Percentiles rank a stretch among this genome's conserved stretches.
Evolutionary conservation across 2,329 filamentous ascomycete genomes (phyloP).

Genomic region (Xylariaceae sp.): DNA sequence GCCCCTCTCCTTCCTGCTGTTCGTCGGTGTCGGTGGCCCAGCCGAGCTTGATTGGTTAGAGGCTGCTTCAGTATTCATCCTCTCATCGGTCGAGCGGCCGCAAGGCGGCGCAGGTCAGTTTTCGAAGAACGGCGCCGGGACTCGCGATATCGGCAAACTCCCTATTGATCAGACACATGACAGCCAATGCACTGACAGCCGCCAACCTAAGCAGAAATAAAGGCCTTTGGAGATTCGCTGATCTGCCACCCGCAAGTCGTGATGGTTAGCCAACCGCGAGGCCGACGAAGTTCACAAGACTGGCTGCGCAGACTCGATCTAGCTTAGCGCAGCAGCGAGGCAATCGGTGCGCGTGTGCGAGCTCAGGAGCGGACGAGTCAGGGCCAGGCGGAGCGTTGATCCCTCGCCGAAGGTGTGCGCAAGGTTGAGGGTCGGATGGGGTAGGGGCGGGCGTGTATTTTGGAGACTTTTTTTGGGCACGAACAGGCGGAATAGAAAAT

Average conservation of each 20-base stretch:
- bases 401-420: too few relatives aligned
- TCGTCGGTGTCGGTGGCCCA: constrained; percentile 24
- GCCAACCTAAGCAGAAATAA: constrained; percentile 1
- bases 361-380: too few relatives aligned
- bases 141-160: constrained; percentile 12
- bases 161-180: constrained; percentile 15
- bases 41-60: constrained; percentile 25
- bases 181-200: constrained; percentile 13
- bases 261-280: too few relatives aligned
- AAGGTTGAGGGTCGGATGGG: too few relatives aligned
- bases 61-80: constrained; percentile 17
- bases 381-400: too few relatives aligned
- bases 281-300: too few relatives aligned
- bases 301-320: too few relatives aligned
- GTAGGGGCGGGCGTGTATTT: constrained; percentile 16
- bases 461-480: constrained; percentile 17
- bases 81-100: constrained; percentile 9
- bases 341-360: too few relatives aligned
- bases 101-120: constrained; percentile 4
- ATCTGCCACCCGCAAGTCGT: too few relatives aligned
- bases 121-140: constrained; percentile 8
- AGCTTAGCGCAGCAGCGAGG: too few relatives aligned
- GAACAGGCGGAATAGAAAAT: constrained; percentile 14
- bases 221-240: too few relatives aligned
- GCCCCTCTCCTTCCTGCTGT: constrained; percentile 30